Evolutionary conservation across 108 stramenopile species (phyloP), one percentile per base, ranked within the genome.

Genomic region (Pseudonitzschia multiseries): DNA sequence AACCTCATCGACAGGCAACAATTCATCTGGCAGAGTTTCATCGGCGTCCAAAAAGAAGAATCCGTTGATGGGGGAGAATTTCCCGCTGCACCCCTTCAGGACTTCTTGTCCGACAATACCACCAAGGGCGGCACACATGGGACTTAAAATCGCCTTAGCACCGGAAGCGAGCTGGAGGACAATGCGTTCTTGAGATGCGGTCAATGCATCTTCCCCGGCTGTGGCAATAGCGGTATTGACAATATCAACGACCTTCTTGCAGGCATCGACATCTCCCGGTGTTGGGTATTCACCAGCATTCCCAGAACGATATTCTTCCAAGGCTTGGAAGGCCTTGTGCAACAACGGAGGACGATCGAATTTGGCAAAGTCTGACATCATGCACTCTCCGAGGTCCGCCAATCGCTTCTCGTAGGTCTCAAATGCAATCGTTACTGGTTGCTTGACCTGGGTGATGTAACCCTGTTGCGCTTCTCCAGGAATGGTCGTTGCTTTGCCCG

Each of bases 21-120:
- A 79, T 8, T 78, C 81, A 62, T 92, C 95, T 29, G 99, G 98
- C 48, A 99, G 84, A 41, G 86, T 81, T 82, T 99, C 99, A 68
- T 93, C 85, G 29, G 96, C 97, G 64, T 99, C 99, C 67, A 96
- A 89, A 84, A 97, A 99, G 72, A 99, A 90, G 83, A 94, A 99
- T 73, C 98, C 97, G 44, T 85, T 82, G 66, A 99, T 91, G 28
- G 99, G 99, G 46, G 90, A 92, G 86, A 99, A 99, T 87, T 99
- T 99, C 14, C 97, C 98, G 54, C 91, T 93, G 87, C 96, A 97
- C 0, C 97, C 97, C 89, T 99, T 99, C 74, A 99, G 87, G 18
- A 98, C 98, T 87, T 99, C 99, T 75, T 99, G 98, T 15, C 98
- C 99, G n/a, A 97, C 94, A 43, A 99, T 88, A 17, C 98, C 99